Evolutionary conservation across 352 stramenopile species (phyloP), one percentile per base, ranked within the genome.

Genomic region (Phytophthora europaea): DNA sequence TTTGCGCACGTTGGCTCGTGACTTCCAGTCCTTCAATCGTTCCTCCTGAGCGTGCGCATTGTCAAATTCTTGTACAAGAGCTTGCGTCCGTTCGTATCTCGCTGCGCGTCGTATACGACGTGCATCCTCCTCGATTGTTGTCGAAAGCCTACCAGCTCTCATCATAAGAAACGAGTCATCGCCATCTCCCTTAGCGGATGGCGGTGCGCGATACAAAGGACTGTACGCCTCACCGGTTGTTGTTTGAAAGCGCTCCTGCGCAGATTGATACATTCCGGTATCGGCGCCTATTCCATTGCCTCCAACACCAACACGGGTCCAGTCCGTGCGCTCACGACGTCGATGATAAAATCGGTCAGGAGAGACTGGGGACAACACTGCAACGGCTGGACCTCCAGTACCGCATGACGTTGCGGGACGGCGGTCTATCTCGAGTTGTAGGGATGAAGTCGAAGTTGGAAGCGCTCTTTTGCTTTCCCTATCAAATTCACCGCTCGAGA

Each of bases 261-360:
- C 57, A 5, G 36, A 64, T 3, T 77, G 26, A 67, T 87, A 92
- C 16, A 89, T 28, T 20, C 74, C 82, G 20, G 87, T 83, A 53
- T 89, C 82, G 0, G 73, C 18, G 7, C 67, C 36, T 43, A 82
- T 70, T 28, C 90, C 88, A 54, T 94, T 83, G 2, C 89, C 84
- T 31, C 89, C 89, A 23, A 90, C 65, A 22, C 89, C 90, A n/a
- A 95, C 85, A 58, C 87, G 84, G 36, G 73, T 85, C 89, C 90
- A 97, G 75, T 96, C 89, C 0, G 87, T 94, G 45, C 77, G 70
- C 67, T 91, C 74, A 53, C 73, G 73, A 15, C 84, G 79, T 45
- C 77, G 82, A 67, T 91, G 85, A 53, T 75, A 75, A 57, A 87
- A 90, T 23, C 87, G 81, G 71, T 93, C 85, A 36, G 79, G 80